Evolutionary conservation across 2,329 filamentous ascomycete genomes (phyloP).

Genomic region (Colletotrichum caudatum): DNA sequence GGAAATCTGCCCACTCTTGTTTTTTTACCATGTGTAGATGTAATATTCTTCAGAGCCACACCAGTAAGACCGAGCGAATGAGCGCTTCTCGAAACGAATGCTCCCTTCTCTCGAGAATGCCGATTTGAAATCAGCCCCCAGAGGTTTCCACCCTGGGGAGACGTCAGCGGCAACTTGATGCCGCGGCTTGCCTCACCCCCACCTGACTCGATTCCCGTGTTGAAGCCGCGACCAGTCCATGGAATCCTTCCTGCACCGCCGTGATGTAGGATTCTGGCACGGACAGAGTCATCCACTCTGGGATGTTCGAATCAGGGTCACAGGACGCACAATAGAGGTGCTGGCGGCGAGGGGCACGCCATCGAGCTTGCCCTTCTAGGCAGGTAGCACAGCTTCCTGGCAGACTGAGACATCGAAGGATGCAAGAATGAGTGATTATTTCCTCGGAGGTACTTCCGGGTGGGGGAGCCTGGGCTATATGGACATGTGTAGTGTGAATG

Average conservation of each 20-base stretch:
- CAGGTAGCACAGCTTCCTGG: background rate
- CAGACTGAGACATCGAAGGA: background rate
- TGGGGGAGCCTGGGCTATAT: too few species aligned
- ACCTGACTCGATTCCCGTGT: background rate
- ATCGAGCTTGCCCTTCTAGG: constrained; percentile 8
- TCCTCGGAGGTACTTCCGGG: too few species aligned
- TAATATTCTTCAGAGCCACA: background rate
- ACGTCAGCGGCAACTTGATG: background rate
- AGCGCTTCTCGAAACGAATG: background rate
- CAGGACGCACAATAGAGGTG: background rate
- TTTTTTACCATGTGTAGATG: background rate
- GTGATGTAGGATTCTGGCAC: background rate
- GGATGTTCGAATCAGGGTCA: background rate
- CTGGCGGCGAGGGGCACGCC: background rate
- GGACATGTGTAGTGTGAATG: background rate
- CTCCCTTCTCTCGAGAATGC: background rate
- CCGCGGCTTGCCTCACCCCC: constrained; percentile 3
- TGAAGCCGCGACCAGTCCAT: background rate
- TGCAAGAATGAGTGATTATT: background rate
- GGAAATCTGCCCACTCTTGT: background rate
- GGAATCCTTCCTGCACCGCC: background rate
- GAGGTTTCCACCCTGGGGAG: background rate
- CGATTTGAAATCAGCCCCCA: too few species aligned
- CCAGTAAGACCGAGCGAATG: background rate
- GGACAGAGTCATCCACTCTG: background rate